A percentile compares a stretch with the other conserved stretches of the same genome.
phyloP scores from a whole-genome alignment of 768 basidiomycete species.

The Phaeolepiota aurea region DNA sequence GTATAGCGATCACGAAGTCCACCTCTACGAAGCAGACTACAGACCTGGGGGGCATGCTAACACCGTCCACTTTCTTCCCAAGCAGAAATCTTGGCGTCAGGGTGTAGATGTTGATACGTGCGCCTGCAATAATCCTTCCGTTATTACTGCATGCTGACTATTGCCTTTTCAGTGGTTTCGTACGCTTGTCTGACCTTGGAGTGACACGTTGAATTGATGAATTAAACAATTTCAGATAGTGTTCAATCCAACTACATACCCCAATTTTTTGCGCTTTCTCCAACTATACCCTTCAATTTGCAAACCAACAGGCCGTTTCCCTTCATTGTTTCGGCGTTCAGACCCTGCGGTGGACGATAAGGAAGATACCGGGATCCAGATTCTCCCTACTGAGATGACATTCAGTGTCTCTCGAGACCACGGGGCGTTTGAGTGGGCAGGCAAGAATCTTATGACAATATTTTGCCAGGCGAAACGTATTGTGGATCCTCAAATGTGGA shows the following conservation, averaged over 20 bases:
- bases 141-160: conserved; percentile 1
- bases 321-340: conserved; percentile 7
- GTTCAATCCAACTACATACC: conserved; percentile 69
- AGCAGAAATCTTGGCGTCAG: conserved; percentile 20
- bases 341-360: background rate
- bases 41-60: conserved; percentile 74
- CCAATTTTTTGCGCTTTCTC: conserved; percentile 71
- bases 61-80: conserved; percentile 47
- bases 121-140: conserved; percentile 15
- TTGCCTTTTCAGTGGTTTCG: conserved; percentile 42
- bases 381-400: conserved; percentile 64
- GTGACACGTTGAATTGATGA: background rate
- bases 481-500: conserved; percentile 60
- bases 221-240: conserved; percentile 72
- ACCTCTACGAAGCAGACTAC: conserved; percentile 61
- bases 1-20: conserved; percentile 65
- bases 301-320: conserved; percentile 1
- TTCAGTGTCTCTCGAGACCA: conserved; percentile 68
- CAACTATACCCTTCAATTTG: conserved; percentile 20
- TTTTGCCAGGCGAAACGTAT: conserved; percentile 62
- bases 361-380: conserved; percentile 27
- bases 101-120: conserved; percentile 64
- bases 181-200: conserved; percentile 26
- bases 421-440: conserved; percentile 73
- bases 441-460: conserved; percentile 48